Base-by-base conservation (phyloP, 371 early-diverging fungal genomes). In the Nematocida displodere region DNA sequence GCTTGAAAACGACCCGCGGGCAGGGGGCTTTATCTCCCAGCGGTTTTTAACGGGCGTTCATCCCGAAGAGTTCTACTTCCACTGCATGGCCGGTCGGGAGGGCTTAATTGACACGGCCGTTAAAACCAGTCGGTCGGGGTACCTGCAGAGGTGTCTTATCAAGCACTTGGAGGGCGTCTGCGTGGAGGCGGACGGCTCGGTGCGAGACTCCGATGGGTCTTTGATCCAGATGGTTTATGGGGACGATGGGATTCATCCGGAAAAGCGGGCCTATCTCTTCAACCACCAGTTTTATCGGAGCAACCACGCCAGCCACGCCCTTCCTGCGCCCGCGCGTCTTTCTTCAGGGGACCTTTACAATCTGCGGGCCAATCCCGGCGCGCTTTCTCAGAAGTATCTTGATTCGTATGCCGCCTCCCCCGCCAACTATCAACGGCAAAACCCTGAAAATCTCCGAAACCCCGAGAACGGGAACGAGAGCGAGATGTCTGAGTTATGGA, bases 61-160 rank as follows among this genome's bases (percentile, higher is more conserved):
- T 78, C 94, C 95, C 26, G 92, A 93, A 67, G 87, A 87, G 75
- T 89, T 86, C 82, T 88, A 80, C 78, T 88, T 89, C 83, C 88
- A 89, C 80, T 93, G 93, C 83, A 99, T 99, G 98, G 97, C 98
- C 76, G 99, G 99, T 80, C 92, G 99, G 85, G 99, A 99, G 88
- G 99, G 99, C 78, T 86, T 99, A 28, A 95, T 99, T 78, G 99
- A 99, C 87, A 99, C 99, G 1, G 98, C 99, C 65, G 95, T 97
- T 83, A 99, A 99, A 86, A 99, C 99, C 0, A 90, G 95, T 47
- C 90, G 94, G 80, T 95, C 96, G 8, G 99, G 99, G 48, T 99
- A 99, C 83, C 85, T 99, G 81, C 98, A 97, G 85, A 90, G 99
- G 81, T 97, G 98, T 88, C 87, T 99, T 79, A 92, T 96, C 80